Conservation (phyloP, 192 early-diverging fungal species). For the Linderina pennispora region DNA sequence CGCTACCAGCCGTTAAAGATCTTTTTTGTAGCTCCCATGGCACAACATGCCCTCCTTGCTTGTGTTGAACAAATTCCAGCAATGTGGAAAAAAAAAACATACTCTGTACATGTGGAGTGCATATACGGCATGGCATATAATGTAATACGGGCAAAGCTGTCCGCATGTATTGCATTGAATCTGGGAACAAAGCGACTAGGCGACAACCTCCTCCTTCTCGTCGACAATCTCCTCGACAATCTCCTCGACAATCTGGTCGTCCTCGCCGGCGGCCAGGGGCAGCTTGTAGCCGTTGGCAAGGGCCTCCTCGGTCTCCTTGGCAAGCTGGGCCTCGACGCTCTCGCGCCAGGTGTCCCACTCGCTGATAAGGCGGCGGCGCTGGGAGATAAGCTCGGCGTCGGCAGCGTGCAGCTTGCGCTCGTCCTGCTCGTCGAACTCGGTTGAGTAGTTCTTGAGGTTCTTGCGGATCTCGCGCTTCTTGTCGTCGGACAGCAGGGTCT, state of each 20-base stretch:
- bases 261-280: slow-evolving; percentile 76
- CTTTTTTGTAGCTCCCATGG: neutral
- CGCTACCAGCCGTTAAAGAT: slow-evolving; percentile 31
- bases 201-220: slow-evolving; percentile 44
- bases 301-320: slow-evolving; percentile 52
- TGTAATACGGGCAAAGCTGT: too few relatives aligned
- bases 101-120: too few relatives aligned
- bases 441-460: slow-evolving; percentile 85
- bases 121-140: too few relatives aligned
- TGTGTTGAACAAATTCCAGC: too few relatives aligned
- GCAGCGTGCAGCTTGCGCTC: slow-evolving; percentile 62
- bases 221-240: slow-evolving; percentile 69
- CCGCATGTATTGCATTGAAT: too few relatives aligned
- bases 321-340: slow-evolving; percentile 46
- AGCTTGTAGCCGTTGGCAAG: slow-evolving; percentile 56
- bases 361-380: slow-evolving; percentile 65
- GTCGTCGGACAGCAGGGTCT: slow-evolving; percentile 67
- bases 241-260: slow-evolving; percentile 85
- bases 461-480: slow-evolving; percentile 85
- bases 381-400: slow-evolving; percentile 66
- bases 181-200: slow-evolving; percentile 5
- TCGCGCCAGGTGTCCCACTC: slow-evolving; percentile 85
- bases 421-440: slow-evolving; percentile 88
- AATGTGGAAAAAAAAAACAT: too few relatives aligned
- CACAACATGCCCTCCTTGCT: neutral